Conservation (phyloP, 352 stramenopile genomes). For the Plasmopara muralis region DNA sequence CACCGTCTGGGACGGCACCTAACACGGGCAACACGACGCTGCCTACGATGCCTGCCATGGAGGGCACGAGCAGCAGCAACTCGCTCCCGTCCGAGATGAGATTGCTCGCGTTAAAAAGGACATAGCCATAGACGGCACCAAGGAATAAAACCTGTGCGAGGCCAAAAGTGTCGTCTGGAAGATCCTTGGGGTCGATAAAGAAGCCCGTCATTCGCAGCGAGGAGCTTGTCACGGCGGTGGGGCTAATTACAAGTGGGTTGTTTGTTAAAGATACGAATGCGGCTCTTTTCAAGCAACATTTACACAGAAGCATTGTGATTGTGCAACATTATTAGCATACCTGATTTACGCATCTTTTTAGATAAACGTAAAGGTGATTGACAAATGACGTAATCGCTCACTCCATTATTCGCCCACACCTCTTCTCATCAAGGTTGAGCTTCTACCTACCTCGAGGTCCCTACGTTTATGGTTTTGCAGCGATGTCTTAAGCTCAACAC, state of each 20-base stretch:
- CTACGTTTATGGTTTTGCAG: no score
- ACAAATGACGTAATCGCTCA: no score
- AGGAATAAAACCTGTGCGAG: slow-evolving; percentile 92
- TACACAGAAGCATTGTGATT: not conserved
- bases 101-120: slow-evolving; percentile 95
- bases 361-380: no score
- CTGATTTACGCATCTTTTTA: not conserved
- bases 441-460: no score
- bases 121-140: slow-evolving; percentile 93
- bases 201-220: slow-evolving; percentile 23
- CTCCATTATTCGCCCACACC: no score
- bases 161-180: slow-evolving; percentile 69
- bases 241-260: not conserved
- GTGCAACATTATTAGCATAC: not conserved
- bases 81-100: slow-evolving; percentile 98
- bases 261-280: not conserved
- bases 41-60: slow-evolving; percentile 93
- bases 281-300: not conserved
- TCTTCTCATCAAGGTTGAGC: no score
- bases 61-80: slow-evolving; percentile 94
- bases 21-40: slow-evolving; percentile 95
- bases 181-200: slow-evolving; percentile 86
- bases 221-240: not conserved
- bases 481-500: no score
- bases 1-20: slow-evolving; percentile 94